Conservation (phyloP, 2,329 filamentous ascomycete species). For the Lachnellula hyalina region DNA sequence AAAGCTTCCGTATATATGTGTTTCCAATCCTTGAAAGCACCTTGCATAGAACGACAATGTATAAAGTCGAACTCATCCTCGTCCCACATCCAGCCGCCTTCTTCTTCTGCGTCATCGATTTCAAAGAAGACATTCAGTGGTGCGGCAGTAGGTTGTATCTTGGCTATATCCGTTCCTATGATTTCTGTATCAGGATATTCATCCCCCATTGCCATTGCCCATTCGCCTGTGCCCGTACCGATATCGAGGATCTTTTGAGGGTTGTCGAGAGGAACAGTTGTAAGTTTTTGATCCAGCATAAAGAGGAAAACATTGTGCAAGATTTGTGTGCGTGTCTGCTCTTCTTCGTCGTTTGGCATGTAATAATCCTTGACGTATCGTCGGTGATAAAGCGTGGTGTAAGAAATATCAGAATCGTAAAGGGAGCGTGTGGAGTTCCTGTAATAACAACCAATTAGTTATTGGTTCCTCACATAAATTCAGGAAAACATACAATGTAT, state of each 20-base stretch:
- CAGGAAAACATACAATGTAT: constrained; percentile 10
- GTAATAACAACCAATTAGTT: not conserved
- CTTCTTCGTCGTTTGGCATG: constrained; percentile 30
- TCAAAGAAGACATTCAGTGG: constrained; percentile 60
- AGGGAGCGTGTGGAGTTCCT: constrained; percentile 31
- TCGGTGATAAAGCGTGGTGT: constrained; percentile 44
- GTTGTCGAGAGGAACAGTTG: constrained; percentile 35
- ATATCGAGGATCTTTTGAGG: constrained; percentile 37
- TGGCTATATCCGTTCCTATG: constrained; percentile 54
- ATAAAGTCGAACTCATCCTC: constrained; percentile 53
- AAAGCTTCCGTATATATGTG: constrained; percentile 49
- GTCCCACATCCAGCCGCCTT: constrained; percentile 45
- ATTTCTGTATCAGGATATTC: constrained; percentile 44
- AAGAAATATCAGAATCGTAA: constrained; percentile 27
- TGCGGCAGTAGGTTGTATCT: constrained; percentile 53
- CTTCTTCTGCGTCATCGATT: constrained; percentile 51
- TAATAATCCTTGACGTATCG: constrained; percentile 44
- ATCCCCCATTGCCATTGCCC: constrained; percentile 56
- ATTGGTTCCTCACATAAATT: not conserved
- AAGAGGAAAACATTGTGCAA: constrained; percentile 25
- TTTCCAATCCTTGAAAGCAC: constrained; percentile 52
- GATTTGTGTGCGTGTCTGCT: constrained; percentile 28
- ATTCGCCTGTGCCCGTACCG: constrained; percentile 57
- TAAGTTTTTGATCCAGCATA: constrained; percentile 25
- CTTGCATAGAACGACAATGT: constrained; percentile 53